A percentile compares a stretch with the other conserved stretches of the same genome.
Conservation (phyloP, 441 rosid genomes). For the Adansonia grandidieri region DNA sequence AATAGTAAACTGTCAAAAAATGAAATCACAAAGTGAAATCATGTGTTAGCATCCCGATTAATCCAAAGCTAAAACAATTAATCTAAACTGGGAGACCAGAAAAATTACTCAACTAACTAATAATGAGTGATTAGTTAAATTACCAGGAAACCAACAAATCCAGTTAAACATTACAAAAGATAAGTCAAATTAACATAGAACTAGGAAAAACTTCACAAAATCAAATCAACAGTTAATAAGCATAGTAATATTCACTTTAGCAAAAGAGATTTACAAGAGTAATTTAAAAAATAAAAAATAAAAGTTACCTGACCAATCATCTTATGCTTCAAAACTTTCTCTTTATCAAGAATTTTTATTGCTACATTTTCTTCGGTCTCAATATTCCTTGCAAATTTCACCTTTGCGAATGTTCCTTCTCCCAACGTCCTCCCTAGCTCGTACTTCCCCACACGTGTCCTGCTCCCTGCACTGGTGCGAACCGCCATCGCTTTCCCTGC, state of each 20-base stretch:
- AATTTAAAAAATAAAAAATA: not conserved
- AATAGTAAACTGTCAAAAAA: not conserved
- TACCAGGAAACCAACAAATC: slow-evolving; percentile 2
- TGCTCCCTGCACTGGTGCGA: slow-evolving; percentile 39
- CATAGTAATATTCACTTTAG: not conserved
- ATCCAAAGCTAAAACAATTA: not conserved
- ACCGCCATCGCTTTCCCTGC: slow-evolving; percentile 47
- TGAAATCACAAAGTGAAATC: not conserved
- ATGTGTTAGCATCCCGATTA: not conserved
- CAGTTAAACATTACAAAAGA: not conserved
- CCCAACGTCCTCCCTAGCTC: slow-evolving; percentile 96
- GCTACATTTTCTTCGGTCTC: slow-evolving; percentile 84
- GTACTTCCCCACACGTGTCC: slow-evolving; percentile 92
- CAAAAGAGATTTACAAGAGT: not conserved
- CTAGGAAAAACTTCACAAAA: not conserved
- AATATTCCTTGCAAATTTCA: slow-evolving; percentile 79
- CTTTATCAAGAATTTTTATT: slow-evolving; percentile 90
- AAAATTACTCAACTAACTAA: not conserved
- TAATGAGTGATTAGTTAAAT: not conserved
- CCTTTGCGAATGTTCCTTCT: slow-evolving; percentile 96
- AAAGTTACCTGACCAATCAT: slow-evolving; percentile 85
- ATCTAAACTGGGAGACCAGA: not conserved
- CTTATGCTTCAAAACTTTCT: slow-evolving; percentile 80
- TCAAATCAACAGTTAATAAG: not conserved
- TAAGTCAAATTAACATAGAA: not conserved